These are phyloP conservation scores for Yarrowia sp. DNA, from an alignment of 805 yeast species.

Conservation along the genomic window DNA sequence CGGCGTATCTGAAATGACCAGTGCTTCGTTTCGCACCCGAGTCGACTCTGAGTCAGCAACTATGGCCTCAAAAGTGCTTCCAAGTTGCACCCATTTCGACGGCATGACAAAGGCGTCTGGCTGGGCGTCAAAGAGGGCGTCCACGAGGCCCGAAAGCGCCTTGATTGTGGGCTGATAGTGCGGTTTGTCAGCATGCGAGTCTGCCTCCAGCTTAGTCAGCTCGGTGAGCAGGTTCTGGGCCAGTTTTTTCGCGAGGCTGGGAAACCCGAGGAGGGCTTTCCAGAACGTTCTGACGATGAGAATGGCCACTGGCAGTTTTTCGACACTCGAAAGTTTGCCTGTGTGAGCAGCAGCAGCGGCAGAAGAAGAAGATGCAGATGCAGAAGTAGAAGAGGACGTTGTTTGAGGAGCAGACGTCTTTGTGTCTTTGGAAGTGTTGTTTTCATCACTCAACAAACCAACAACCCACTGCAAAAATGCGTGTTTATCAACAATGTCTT, in stretches of 20 bases:
- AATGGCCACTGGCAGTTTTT: constrained; percentile 47
- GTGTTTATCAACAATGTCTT: constrained; percentile 60
- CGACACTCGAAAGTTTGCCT: constrained; percentile 30
- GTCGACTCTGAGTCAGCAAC: constrained; percentile 27
- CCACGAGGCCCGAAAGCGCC: constrained; percentile 30
- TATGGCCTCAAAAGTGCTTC: constrained; percentile 32
- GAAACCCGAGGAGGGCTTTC: constrained; percentile 55
- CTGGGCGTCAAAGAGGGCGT: constrained; percentile 30
- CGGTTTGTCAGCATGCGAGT: neutral
- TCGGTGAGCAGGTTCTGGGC: constrained; percentile 43
- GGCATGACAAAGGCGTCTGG: constrained; percentile 39
- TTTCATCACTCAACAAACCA: constrained; percentile 37
- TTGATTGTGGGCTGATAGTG: constrained; percentile 24
- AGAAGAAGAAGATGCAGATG: no score
- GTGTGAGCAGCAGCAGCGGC: neutral
- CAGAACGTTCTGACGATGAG: constrained; percentile 66
- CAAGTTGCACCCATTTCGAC: constrained; percentile 34
- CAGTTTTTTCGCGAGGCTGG: constrained; percentile 59
- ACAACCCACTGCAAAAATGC: constrained; percentile 63
- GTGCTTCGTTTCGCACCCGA: constrained; percentile 31
- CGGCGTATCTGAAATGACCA: constrained; percentile 31
- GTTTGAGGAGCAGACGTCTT: no score
- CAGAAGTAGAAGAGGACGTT: no score
- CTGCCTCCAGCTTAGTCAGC: neutral
- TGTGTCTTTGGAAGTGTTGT: no score